Evolutionary conservation across 2,329 filamentous ascomycete species (phyloP), one percentile per base, ranked within the genome.

Genomic region (Aspergillus udagawae): DNA sequence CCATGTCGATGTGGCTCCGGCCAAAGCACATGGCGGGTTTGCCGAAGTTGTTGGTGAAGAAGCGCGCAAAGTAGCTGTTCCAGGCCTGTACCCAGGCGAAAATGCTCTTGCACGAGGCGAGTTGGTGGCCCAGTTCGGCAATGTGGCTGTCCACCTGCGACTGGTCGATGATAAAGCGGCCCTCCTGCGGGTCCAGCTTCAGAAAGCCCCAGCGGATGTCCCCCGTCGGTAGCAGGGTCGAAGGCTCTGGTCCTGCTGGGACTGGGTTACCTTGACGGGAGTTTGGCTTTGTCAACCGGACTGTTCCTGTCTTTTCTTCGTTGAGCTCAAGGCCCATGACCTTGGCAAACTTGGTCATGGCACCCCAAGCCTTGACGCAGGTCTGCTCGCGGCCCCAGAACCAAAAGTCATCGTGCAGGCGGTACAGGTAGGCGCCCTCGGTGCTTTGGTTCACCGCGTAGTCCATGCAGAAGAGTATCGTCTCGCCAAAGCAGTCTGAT

Each of bases 371-470:
- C 47, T 79, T 76, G 23, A 80, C 76, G n/a, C 81, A 82, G 2
- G 73, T 76, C 3, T 73, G 60, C 50, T 85, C 80, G 5, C 83
- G 76, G 8, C 81, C 80, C 85, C 85, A 88, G 66, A 88, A 85
- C 86, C 85, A 89, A 52, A 88, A 77, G 61, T 88, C 85, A 60
- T 88, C 86, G 52, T 87, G 81, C 41, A 87, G 75, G 12, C 86
- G 82, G 67, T 86, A 86, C 10, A 88, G 70, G n/a, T 79, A 75
- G 1, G 75, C 73, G 0, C 84, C 84, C 5, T 74, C 60, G 0
- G 85, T 84, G 1, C 75, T 71, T 57, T 83, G 80, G 56, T 87
- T 88, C 55, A 89, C 79, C 0, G 85, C 78, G 64, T 84, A 85
- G 65, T 89, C 86, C 62, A 89, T 80, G 58, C 83, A 85, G 64